These are phyloP conservation scores for grape (Vitis vinifera) DNA, from an alignment of 164 flowering plant genomes.

Conservation along the genomic window DNA sequence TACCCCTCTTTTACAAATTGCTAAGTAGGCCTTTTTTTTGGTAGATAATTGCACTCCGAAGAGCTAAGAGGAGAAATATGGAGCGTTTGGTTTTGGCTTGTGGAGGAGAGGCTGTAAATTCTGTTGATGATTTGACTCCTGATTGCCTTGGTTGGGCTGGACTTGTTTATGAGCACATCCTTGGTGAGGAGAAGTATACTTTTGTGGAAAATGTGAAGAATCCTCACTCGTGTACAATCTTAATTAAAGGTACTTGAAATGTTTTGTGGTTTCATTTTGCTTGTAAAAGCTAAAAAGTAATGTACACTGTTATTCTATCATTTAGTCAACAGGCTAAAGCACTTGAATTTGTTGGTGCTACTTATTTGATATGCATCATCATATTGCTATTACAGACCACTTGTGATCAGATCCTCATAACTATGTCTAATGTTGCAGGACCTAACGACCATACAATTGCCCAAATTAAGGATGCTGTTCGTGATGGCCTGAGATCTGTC, in stretches of 20 bases:
- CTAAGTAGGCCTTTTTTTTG: not conserved
- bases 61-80: constrained; percentile 98
- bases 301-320: not conserved
- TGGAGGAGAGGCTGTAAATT: constrained; percentile 98
- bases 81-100: constrained; percentile 92
- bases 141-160: constrained; percentile 99
- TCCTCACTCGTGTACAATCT: constrained; percentile 89
- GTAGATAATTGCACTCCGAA: constrained; percentile 90
- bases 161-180: constrained; percentile 92
- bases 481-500: constrained; percentile 94
- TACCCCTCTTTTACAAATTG: not conserved
- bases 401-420: constrained; percentile 2
- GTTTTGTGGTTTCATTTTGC: not conserved
- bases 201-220: constrained; percentile 95
- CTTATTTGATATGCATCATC: not conserved
- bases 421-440: constrained; percentile 43
- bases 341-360: not conserved
- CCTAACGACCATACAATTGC: constrained; percentile 99
- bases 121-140: constrained; percentile 85
- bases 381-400: not conserved
- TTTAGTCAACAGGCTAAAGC: not conserved
- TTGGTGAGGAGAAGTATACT: constrained; percentile 97
- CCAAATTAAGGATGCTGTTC: constrained; percentile 97
- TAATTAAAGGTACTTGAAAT: constrained; percentile 74
- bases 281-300: not conserved